Percentiles rank a stretch among this genome's conserved stretches.
Conservation (phyloP, 1,284 basidiomycete species). For the Malassezia psittaci region DNA sequence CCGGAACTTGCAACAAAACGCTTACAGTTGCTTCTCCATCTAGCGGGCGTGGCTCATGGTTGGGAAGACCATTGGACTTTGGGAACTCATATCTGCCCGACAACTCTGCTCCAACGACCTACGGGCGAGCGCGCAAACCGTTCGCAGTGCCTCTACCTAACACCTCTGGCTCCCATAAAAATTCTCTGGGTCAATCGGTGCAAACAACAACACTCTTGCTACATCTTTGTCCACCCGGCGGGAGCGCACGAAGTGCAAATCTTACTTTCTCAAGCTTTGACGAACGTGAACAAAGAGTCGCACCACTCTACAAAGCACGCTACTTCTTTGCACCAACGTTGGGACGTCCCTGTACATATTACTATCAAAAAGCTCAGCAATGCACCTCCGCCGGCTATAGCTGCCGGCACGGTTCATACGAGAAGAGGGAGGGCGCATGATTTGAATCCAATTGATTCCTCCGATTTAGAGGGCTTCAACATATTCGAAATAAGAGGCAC, state of each 20-base stretch:
- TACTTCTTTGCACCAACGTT: background rate
- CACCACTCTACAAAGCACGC: background rate
- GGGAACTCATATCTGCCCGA: conserved; percentile 6
- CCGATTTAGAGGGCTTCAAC: conserved; percentile 27
- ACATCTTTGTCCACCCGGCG: conserved; percentile 29
- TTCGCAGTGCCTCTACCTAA: background rate
- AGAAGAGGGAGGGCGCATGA: background rate
- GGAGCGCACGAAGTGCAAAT: conserved; percentile 20
- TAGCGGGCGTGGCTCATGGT: conserved; percentile 10
- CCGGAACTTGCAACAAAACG: conserved; percentile 3
- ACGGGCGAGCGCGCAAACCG: background rate
- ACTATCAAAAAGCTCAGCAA: conserved; percentile 20
- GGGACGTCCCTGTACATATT: conserved; percentile 4
- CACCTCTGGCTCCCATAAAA: conserved; percentile 7
- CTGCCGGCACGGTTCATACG: conserved; percentile 17
- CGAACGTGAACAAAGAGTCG: conserved; percentile 18
- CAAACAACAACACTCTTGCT: conserved; percentile 9
- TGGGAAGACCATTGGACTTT: conserved; percentile 10
- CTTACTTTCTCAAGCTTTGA: conserved; percentile 19
- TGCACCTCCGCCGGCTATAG: conserved; percentile 25
- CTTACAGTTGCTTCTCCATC: conserved; percentile 9
- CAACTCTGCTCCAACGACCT: conserved; percentile 3
- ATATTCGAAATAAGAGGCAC: conserved; percentile 32
- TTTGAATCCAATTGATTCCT: background rate
- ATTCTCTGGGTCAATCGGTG: conserved; percentile 8